phyloP scores from a whole-genome alignment of 139 green algal genomes.

The Gonium pectorale region DNA sequence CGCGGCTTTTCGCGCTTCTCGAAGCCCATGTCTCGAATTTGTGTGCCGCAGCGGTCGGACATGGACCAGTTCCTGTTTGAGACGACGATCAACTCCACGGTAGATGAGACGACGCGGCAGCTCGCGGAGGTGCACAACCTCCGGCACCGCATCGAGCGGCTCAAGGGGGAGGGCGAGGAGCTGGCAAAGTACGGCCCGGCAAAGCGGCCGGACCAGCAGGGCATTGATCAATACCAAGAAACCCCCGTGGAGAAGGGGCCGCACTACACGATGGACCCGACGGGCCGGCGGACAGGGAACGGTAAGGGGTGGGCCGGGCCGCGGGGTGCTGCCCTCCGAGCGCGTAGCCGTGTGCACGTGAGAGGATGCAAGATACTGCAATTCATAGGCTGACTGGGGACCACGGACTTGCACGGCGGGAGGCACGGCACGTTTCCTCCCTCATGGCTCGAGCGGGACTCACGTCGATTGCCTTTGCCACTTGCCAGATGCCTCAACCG shows the following conservation, averaged over 20 bases:
- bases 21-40: not conserved
- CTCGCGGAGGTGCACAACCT: slow-evolving; percentile 81
- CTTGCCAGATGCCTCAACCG: too few species aligned
- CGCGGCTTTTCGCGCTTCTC: not conserved
- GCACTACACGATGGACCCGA: slow-evolving; percentile 82
- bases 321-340: too few species aligned
- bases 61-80: slow-evolving; percentile 86
- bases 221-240: slow-evolving; percentile 84
- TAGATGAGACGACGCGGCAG: slow-evolving; percentile 62
- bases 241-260: slow-evolving; percentile 63
- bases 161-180: slow-evolving; percentile 85
- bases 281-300: slow-evolving; percentile 78
- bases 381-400: too few species aligned
- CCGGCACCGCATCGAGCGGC: slow-evolving; percentile 71
- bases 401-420: too few species aligned
- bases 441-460: too few species aligned
- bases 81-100: slow-evolving; percentile 60
- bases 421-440: too few species aligned
- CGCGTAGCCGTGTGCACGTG: too few species aligned
- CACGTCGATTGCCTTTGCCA: too few species aligned
- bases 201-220: slow-evolving; percentile 81
- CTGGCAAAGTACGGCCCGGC: slow-evolving; percentile 82
- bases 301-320: too few species aligned
- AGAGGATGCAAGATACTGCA: too few species aligned
- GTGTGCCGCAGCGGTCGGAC: slow-evolving; percentile 70